These are phyloP conservation scores for Colletotrichum truncatum DNA, from an alignment of 2,329 filamentous ascomycete species.

Conservation along the genomic window DNA sequence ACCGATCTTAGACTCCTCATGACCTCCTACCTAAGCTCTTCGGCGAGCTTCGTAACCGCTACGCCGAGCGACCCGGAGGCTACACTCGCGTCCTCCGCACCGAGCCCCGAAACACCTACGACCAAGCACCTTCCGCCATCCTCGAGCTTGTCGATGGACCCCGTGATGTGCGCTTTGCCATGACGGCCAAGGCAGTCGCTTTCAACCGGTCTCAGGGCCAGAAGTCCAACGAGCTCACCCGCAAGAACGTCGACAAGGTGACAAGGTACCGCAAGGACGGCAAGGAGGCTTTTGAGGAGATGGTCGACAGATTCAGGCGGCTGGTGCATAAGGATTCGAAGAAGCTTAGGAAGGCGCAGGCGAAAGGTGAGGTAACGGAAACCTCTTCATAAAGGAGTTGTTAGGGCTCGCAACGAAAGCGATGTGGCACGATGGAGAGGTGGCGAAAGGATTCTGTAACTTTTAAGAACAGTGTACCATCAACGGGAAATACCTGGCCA, in stretches of 20 bases:
- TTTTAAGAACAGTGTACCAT: conserved; percentile 19
- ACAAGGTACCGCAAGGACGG: conserved; percentile 77
- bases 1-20: conserved; percentile 66
- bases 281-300: conserved; percentile 71
- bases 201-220: conserved; percentile 65
- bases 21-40: conserved; percentile 87
- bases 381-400: neutral
- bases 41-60: conserved; percentile 81
- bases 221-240: conserved; percentile 75
- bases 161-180: conserved; percentile 91
- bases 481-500: conserved; percentile 26
- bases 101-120: conserved; percentile 83
- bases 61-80: conserved; percentile 81
- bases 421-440: neutral
- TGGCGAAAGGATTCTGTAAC: conserved; percentile 8
- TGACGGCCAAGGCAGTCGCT: conserved; percentile 88
- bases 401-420: neutral
- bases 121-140: conserved; percentile 90
- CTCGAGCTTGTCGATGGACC: conserved; percentile 95
- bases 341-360: neutral
- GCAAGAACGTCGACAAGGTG: conserved; percentile 83
- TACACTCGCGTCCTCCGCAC: conserved; percentile 96
- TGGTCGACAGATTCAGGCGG: conserved; percentile 56
- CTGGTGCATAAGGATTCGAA: neutral
- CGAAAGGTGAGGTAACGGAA: too few relatives aligned